Base-by-base conservation (phyloP, 73 alveolate genomes). In the Vitrella brassicaformis region DNA sequence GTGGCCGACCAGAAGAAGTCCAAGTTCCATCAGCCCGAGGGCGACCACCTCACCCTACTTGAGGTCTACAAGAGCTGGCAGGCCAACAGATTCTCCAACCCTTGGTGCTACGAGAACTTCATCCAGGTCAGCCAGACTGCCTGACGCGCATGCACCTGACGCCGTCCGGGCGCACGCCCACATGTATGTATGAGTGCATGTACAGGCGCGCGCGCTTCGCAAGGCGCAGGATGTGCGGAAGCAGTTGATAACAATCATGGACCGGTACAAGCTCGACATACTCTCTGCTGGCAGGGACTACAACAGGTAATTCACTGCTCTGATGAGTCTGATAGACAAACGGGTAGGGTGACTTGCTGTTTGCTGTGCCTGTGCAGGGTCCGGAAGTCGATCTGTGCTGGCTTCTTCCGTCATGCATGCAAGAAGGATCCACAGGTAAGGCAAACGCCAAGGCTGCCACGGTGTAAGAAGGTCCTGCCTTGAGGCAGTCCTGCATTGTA, bases 31-130 rank as follows among this genome's bases (percentile, higher is more conserved):
- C 96, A 94, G 81, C 95, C 96, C 28, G 99, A 97, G 74, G 99
- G 99, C 22, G 99, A 97, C 79, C 99, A 97, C 85, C 80, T 96
- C 72, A 95, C 99, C 7, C 80, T 97, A 84, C 95, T 97, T 69
- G 94, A 95, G 71, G 99, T 97, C 32, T 97, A 94, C 81, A 98
- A 97, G 81, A 89, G 93, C 72, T 97, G 98, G 97, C 89, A 75
- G 10, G 84, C 89, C 70, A 71, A 94, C 64, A 89, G 91, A 82
- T 80, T 87, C 83, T 75, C 96, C 72, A 87, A 82, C 74, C 88
- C 92, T n/a, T 97, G 99, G 99, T 97, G 99, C 85, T 94, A 84
- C 86, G 99, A 97, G 46, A 97, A 97, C 87, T 97, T 91, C 81
- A 91, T 97, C 70, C 97, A 97, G 87, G 94, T 96, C 26, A 77